These are phyloP conservation scores for Syzygium aromaticum DNA, from an alignment of 345 rosid species.

Conservation along the genomic window DNA sequence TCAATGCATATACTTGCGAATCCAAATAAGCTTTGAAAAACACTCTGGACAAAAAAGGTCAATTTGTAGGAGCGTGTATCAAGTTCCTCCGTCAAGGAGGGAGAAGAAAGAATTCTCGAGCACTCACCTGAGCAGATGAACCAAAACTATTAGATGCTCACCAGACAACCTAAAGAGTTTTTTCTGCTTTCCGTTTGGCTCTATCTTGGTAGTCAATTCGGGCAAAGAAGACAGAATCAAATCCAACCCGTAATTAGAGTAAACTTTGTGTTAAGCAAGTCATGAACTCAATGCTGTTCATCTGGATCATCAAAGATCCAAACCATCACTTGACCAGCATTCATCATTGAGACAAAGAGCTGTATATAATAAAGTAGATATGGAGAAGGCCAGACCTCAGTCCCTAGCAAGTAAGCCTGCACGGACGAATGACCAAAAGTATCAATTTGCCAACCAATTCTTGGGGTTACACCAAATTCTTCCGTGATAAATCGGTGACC, in stretches of 20 bases:
- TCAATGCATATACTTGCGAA: not conserved
- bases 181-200: conserved; percentile 62
- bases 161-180: conserved; percentile 95
- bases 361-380: not conserved
- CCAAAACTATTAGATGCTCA: conserved; percentile 76
- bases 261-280: not conserved
- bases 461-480: conserved; percentile 76
- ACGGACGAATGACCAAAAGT: conserved; percentile 98
- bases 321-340: not conserved
- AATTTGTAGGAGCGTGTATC: not conserved
- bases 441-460: conserved; percentile 98
- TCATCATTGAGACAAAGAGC: not conserved
- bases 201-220: conserved; percentile 97
- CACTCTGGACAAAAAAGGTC: not conserved
- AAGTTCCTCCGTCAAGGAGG: not conserved
- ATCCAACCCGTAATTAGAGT: conserved; percentile 54
- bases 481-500: conserved; percentile 75
- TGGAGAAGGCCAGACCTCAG: conserved; percentile 40
- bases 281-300: not conserved
- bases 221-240: conserved; percentile 78
- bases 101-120: not conserved
- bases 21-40: not conserved
- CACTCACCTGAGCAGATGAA: conserved; percentile 66
- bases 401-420: conserved; percentile 91
- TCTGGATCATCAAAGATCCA: not conserved